These are phyloP conservation scores for Verticillium klebahnii DNA, from an alignment of 2,329 filamentous ascomycete species.

Conservation along the genomic window DNA sequence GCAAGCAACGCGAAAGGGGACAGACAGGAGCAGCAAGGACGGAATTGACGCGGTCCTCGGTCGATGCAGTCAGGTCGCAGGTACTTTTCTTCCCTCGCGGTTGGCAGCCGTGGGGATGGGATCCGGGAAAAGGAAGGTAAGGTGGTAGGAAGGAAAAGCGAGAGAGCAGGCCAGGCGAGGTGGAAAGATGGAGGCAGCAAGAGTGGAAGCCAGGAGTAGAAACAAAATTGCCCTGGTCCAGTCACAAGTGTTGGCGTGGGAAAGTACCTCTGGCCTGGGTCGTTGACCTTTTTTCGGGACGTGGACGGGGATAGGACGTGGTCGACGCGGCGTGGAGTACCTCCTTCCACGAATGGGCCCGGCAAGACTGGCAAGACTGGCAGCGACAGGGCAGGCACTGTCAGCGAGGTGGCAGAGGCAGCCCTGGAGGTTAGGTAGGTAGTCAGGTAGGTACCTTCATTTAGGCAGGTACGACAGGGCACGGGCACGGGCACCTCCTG, in stretches of 20 bases:
- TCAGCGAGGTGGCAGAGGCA: too few relatives aligned
- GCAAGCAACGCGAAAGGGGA: conserved; percentile 6
- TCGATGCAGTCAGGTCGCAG: conserved; percentile 1
- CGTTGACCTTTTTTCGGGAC: neutral
- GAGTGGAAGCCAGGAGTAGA: neutral
- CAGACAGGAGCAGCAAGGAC: conserved; percentile 5
- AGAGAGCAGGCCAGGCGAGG: neutral
- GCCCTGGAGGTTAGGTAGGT: neutral
- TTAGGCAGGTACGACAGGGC: neutral
- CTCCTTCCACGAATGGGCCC: neutral
- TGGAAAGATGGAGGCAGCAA: neutral
- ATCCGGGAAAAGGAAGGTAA: neutral
- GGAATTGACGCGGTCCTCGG: conserved; percentile 7
- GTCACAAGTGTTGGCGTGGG: neutral
- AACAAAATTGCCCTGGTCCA: neutral
- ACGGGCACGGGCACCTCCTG: neutral
- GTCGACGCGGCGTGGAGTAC: neutral
- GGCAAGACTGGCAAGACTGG: neutral
- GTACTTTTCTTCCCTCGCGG: conserved; percentile 13
- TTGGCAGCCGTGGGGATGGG: conserved; percentile 1
- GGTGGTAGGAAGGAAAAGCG: neutral
- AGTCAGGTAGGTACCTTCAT: neutral
- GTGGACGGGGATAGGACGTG: neutral
- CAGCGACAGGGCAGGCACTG: neutral
- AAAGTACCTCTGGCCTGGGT: conserved; percentile 3